Evolutionary conservation across 257 asterid species (phyloP).

Genomic region (Forsythia viridissima): DNA sequence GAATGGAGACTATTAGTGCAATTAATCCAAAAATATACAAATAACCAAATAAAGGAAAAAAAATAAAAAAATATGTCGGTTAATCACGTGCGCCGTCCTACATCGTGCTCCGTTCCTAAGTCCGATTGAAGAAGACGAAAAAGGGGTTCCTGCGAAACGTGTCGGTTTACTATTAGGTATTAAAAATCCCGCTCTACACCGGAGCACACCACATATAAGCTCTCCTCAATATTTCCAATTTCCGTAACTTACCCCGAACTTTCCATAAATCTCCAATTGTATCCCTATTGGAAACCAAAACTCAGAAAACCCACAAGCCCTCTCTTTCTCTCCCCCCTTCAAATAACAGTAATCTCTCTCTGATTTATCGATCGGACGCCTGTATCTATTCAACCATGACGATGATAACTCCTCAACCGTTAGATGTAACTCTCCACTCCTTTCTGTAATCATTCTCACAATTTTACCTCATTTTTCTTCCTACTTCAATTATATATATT

Average conservation of each 20-base stretch:
- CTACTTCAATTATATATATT: slow-evolving; percentile 1
- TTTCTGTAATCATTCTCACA: slow-evolving; percentile 23
- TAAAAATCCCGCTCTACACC: neutral
- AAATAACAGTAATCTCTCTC: slow-evolving; percentile 31
- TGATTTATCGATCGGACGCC: slow-evolving; percentile 59
- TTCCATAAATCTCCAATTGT: slow-evolving; percentile 34
- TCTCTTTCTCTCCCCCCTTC: slow-evolving; percentile 27
- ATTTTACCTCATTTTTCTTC: neutral
- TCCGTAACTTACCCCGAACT: slow-evolving; percentile 34
- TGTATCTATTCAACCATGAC: slow-evolving; percentile 58
- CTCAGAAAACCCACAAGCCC: slow-evolving; percentile 27
- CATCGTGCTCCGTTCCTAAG: neutral
- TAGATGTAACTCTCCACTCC: slow-evolving; percentile 56
- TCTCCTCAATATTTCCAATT: neutral
- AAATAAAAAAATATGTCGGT: neutral
- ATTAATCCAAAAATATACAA: too few relatives aligned
- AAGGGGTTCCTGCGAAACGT: neutral
- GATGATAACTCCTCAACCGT: slow-evolving; percentile 78
- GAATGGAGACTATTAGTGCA: too few relatives aligned
- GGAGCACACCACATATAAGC: neutral
- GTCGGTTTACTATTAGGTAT: neutral
- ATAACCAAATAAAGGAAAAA: neutral
- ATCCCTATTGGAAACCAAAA: slow-evolving; percentile 41
- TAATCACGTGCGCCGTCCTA: neutral
- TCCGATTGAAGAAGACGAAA: neutral